Percentiles rank a stretch among this genome's conserved stretches.
Conservation (phyloP, 495 filamentous ascomycete species). For the Tuber melanosporum region DNA sequence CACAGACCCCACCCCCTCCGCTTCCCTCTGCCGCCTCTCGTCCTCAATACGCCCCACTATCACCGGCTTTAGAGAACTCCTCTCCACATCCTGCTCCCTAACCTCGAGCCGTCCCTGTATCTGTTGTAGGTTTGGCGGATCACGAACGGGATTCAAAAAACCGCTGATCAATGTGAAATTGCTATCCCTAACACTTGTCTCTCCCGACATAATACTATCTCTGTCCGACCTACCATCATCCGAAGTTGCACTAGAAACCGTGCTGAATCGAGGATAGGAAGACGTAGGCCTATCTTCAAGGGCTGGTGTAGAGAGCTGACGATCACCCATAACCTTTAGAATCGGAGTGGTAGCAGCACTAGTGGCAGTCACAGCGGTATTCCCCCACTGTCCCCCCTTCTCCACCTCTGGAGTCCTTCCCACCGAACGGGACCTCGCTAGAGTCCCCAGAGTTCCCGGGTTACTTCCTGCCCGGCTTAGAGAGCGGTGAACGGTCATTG, state of each 20-base stretch:
- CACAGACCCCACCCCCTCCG: not conserved
- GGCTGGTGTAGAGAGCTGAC: constrained; percentile 8
- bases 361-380: constrained; percentile 10
- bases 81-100: constrained; percentile 12
- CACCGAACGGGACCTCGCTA: constrained; percentile 48
- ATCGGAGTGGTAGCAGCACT: constrained; percentile 8
- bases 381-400: constrained; percentile 38
- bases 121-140: constrained; percentile 23
- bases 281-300: constrained; percentile 31
- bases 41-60: constrained; percentile 21
- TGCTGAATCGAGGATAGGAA: constrained; percentile 33
- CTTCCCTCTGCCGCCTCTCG: constrained; percentile 1
- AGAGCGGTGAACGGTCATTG: constrained; percentile 70
- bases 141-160: constrained; percentile 26
- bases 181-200: constrained; percentile 30
- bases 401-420: constrained; percentile 47
- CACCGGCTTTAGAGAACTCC: constrained; percentile 22
- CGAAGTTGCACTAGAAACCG: constrained; percentile 27
- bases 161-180: constrained; percentile 33
- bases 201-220: constrained; percentile 26
- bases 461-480: constrained; percentile 45
- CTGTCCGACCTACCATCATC: constrained; percentile 28
- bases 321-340: not conserved
- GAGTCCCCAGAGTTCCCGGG: constrained; percentile 37
- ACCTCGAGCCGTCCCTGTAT: constrained; percentile 10